Conservation (phyloP, 2,329 filamentous ascomycete species). For the Microcyclospora tardicrescens region DNA sequence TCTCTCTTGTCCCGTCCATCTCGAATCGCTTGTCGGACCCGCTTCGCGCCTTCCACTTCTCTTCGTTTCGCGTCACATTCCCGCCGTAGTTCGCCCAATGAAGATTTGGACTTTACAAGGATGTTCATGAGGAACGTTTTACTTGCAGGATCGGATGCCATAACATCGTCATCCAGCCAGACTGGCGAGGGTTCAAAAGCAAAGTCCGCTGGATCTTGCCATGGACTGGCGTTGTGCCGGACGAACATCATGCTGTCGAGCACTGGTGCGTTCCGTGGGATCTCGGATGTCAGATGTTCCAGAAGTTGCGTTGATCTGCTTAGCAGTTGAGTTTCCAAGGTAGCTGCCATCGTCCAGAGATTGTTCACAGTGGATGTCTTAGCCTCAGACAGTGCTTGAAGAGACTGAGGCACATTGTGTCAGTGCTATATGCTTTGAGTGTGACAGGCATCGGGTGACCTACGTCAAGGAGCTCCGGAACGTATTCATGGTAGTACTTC, state of each 20-base stretch:
- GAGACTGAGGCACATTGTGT: slow-evolving; percentile 31
- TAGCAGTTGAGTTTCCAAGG: slow-evolving; percentile 69
- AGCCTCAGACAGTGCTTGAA: slow-evolving; percentile 89
- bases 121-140: slow-evolving; percentile 88
- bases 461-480: slow-evolving; percentile 86
- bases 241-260: slow-evolving; percentile 98
- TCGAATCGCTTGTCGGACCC: slow-evolving; percentile 59
- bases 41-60: slow-evolving; percentile 69
- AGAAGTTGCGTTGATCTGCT: slow-evolving; percentile 60
- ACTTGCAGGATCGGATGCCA: slow-evolving; percentile 74
- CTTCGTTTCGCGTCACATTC: slow-evolving; percentile 76
- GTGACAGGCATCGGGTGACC: slow-evolving; percentile 13
- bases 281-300: slow-evolving; percentile 62
- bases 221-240: slow-evolving; percentile 68
- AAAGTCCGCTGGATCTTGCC: slow-evolving; percentile 75
- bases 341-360: slow-evolving; percentile 69
- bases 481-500: slow-evolving; percentile 91
- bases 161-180: slow-evolving; percentile 85
- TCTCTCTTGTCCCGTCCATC: slow-evolving; percentile 81
- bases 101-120: slow-evolving; percentile 75
- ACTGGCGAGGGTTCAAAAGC: slow-evolving; percentile 87
- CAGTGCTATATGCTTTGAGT: not conserved
- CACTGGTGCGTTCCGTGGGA: slow-evolving; percentile 72
- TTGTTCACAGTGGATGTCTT: slow-evolving; percentile 71
- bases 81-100: slow-evolving; percentile 64